Conservation (phyloP, 208 protist genomes). For the Herpetomonas tarakana region DNA sequence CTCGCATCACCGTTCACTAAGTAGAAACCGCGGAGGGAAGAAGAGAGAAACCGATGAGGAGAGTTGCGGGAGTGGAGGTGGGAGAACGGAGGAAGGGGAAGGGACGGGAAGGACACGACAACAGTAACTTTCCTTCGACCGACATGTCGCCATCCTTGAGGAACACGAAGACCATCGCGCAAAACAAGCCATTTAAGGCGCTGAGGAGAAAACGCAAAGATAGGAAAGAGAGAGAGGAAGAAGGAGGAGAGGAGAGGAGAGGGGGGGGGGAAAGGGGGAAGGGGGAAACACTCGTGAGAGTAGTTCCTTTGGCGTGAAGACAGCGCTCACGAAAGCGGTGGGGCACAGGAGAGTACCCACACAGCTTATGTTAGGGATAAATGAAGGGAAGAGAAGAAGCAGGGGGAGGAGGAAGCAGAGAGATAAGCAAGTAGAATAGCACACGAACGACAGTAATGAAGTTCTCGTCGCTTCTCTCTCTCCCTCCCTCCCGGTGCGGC, state of each 20-base stretch:
- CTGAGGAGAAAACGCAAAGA: not conserved
- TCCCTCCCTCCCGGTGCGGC: not conserved
- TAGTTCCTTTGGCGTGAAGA: not conserved
- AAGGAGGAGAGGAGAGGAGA: not conserved
- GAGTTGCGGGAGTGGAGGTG: not conserved
- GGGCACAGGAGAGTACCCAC: not conserved
- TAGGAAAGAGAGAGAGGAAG: not conserved
- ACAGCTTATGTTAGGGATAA: not conserved
- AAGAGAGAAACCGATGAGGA: constrained; percentile 8
- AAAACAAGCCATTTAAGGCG: not conserved
- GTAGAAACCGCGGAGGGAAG: constrained; percentile 1
- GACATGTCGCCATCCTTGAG: no score
- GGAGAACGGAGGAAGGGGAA: not conserved
- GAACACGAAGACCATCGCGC: not conserved
- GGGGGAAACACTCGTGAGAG: not conserved
- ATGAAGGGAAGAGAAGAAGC: not conserved
- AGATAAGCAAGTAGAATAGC: not conserved
- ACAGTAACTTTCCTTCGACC: no score
- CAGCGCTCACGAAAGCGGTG: no score
- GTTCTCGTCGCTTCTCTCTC: not conserved
- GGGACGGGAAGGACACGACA: not conserved
- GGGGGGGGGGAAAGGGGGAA: not conserved
- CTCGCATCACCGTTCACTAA: no score
- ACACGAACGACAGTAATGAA: not conserved
- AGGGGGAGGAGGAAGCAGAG: not conserved